Conservation (phyloP, 1,139 yeast genomes). For the Pichia norvegensis region DNA sequence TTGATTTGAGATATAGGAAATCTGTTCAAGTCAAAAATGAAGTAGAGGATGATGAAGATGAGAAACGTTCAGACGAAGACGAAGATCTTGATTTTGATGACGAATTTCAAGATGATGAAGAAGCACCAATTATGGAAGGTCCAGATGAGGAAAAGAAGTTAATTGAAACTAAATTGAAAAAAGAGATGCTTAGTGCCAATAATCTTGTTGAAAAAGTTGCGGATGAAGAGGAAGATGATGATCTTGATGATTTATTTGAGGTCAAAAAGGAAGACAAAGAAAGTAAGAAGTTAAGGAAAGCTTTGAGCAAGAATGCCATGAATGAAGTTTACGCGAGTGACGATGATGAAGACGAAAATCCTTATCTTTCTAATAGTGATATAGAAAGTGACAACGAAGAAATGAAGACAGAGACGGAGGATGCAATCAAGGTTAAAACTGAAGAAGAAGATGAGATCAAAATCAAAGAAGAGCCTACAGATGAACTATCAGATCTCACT, state of each 20-base stretch:
- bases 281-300: constrained; percentile 79
- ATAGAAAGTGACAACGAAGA: constrained; percentile 47
- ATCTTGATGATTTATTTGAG: constrained; percentile 58
- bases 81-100: constrained; percentile 94
- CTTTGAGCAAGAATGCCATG: constrained; percentile 78
- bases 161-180: constrained; percentile 79
- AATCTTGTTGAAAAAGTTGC: constrained; percentile 55
- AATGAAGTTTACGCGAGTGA: constrained; percentile 87
- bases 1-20: constrained; percentile 45
- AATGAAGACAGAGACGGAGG: constrained; percentile 34
- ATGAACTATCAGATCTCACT: constrained; percentile 11
- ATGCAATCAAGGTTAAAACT: constrained; percentile 13
- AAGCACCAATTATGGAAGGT: constrained; percentile 96
- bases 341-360: constrained; percentile 67
- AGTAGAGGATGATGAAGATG: constrained; percentile 40
- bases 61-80: constrained; percentile 60
- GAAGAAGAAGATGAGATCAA: constrained; percentile 11
- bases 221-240: constrained; percentile 39
- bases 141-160: constrained; percentile 85
- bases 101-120: constrained; percentile 97
- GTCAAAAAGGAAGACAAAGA: constrained; percentile 82
- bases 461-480: constrained; percentile 4
- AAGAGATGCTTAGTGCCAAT: constrained; percentile 82
- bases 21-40: constrained; percentile 30
- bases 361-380: constrained; percentile 71